Evolutionary conservation across 345 rosid species (phyloP), one percentile per base, ranked within the genome.

Genomic region (Clausena lansium): DNA sequence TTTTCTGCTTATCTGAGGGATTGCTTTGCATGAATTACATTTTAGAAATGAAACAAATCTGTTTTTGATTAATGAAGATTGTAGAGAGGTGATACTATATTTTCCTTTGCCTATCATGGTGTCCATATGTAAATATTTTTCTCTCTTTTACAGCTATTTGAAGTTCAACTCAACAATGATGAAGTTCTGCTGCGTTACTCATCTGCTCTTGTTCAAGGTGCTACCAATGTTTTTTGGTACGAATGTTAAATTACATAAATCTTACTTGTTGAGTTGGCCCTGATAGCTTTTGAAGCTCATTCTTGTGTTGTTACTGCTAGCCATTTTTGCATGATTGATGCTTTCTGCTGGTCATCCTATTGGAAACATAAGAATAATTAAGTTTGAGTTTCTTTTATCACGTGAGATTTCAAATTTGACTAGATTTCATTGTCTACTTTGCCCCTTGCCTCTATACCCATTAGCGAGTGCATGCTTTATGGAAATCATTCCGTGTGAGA

Each of bases 141-240:
- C 50, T 45, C 59, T 71, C 69, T 76, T 84, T 66, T 85, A 84
- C 88, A 97, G 99, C 85, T 93, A 77, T 93, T 97, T 80, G 98
- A 97, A 86, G 98, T 83, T 74, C 88, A 90, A 74, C 85, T 91
- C 59, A 92, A 93, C 65, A 91, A 87, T 79, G 81, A 83, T 45
- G 99, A 89, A 71, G 90, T 89, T 72, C 93, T 93, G 64, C 78
- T 93, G 45, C 97, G 99, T 25, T 97, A 89, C 90, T 97, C 98
- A 45, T 93, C 98, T 76, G 99, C 99, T 67, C 93, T 97, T 82
- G 98, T 89, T 75, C 97, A 94, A 81, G 99, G 99, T 82, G 98
- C 98, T 75, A 91, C 98, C 70, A 92, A 93, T 88, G 96, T 97
- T 73, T 92, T 94, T 86, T 97, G 99, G 99, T 97, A 94, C 58